Base-by-base conservation (phyloP, 2,329 filamentous ascomycete genomes). In the Phoma herbarum region DNA sequence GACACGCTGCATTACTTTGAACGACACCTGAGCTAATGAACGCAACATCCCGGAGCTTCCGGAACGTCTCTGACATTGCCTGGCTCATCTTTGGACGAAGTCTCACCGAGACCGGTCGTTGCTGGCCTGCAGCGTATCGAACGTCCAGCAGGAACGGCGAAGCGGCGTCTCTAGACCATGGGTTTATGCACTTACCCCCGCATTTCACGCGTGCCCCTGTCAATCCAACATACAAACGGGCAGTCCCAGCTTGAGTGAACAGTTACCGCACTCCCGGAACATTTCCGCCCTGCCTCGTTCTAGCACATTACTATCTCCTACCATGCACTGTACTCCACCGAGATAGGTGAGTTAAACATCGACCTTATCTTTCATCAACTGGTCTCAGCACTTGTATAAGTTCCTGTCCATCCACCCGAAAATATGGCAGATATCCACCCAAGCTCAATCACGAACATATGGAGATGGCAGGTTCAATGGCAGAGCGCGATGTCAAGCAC, bases 381-480 rank as follows among this genome's bases (percentile, higher is more conserved):
- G 16, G 20, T 7, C 26, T 26, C n/a, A n/a, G n/a, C n/a, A n/a
- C n/a, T 37, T 35, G 20, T 54, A 60, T 63, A 61, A 61, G 43
- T 37, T 4, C 37, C 33, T 12, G n/a, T 42, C 28, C 9, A 6
- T 23, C 12, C 31, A 45, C 42, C 22, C 6, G 7, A 16, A 11
- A 49, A 26, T 2, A 57, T 50, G 56, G 29, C 50, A 33, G 46
- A 57, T 4, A 59, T 59, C 18, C 41, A 57, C 18, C 14, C 45
- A 57, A 62, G 47, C 43, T 51, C 16, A 43, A 42, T 11, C 52
- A 53, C 56, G 18, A 45, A 33, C 49, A 41, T 20, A 53, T 53
- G 44, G 39, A 65, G 7, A 63, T 64, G 55, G 52, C 60, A 46
- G 63, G 61, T 3, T 42, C 51, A 14, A 39, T 63, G 47, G 45